phyloP scores from a whole-genome alignment of 2,329 filamentous ascomycete genomes.

The Ascochyta rabiei region DNA sequence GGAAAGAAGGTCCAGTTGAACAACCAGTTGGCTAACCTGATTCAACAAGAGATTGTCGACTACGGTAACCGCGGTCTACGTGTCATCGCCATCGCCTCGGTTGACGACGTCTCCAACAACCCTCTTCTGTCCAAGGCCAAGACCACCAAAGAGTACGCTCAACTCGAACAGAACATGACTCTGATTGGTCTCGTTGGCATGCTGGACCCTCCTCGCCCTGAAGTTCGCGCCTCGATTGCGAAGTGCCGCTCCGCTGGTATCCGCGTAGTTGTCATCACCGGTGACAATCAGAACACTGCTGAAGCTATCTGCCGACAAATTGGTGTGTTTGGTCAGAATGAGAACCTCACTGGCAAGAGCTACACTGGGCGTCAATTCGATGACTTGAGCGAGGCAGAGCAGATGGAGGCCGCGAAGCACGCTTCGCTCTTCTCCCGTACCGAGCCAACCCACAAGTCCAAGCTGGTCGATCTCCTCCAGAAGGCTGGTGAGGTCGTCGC shows the following conservation, averaged over 20 bases:
- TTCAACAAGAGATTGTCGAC: conserved; percentile 80
- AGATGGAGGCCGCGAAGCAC: conserved; percentile 81
- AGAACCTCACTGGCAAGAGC: conserved; percentile 89
- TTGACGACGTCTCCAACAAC: conserved; percentile 75
- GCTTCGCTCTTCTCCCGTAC: conserved; percentile 95
- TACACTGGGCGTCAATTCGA: conserved; percentile 96
- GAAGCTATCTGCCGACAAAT: conserved; percentile 98
- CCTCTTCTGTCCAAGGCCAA: conserved; percentile 76
- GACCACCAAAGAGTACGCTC: conserved; percentile 80
- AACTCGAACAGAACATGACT: conserved; percentile 93
- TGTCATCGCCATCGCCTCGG: conserved; percentile 88
- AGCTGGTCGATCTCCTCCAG: conserved; percentile 94
- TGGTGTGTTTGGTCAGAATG: conserved; percentile 82
- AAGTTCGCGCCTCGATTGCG: conserved; percentile 83
- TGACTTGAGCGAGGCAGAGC: conserved; percentile 75
- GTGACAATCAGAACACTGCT: conserved; percentile 96
- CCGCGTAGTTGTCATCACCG: conserved; percentile 95
- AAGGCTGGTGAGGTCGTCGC: conserved; percentile 92
- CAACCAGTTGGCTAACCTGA: conserved; percentile 69
- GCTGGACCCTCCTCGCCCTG: conserved; percentile 93
- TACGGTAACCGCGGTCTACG: conserved; percentile 93
- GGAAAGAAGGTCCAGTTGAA: conserved; percentile 78
- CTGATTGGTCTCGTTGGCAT: conserved; percentile 92
- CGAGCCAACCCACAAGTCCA: conserved; percentile 96
- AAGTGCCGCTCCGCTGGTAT: conserved; percentile 94